These are phyloP conservation scores for Camellia sinensis DNA, from an alignment of 148 eudicot species.

Conservation along the genomic window DNA sequence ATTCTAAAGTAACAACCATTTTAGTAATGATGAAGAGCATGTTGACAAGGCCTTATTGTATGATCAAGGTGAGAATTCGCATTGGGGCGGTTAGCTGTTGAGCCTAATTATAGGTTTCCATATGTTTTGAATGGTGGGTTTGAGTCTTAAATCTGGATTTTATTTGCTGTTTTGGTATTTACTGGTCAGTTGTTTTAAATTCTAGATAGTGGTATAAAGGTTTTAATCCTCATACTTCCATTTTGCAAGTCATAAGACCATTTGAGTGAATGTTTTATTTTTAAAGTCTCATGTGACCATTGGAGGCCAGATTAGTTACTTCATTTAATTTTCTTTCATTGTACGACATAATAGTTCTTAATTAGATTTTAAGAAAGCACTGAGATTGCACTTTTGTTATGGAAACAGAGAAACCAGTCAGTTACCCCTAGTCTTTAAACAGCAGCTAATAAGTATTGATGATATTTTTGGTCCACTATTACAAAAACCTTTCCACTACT, in stretches of 20 bases:
- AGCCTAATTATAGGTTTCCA: not conserved
- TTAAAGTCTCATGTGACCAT: not conserved
- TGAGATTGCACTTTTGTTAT: not conserved
- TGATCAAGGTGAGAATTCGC: not conserved
- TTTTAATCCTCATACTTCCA: too few relatives aligned
- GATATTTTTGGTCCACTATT: not conserved
- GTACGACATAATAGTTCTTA: not conserved
- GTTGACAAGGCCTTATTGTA: not conserved
- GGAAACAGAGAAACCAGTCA: not conserved
- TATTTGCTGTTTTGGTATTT: not conserved
- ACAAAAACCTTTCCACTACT: not conserved
- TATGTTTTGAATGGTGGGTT: not conserved
- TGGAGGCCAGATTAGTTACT: not conserved
- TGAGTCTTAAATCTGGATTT: not conserved
- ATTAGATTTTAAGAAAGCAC: not conserved
- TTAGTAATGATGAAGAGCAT: constrained; percentile 3
- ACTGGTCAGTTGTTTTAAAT: not conserved
- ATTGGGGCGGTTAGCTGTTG: not conserved
- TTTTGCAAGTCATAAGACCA: not conserved
- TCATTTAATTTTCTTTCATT: not conserved
- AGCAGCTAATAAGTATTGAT: not conserved
- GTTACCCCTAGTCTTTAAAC: not conserved
- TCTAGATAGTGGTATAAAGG: too few relatives aligned
- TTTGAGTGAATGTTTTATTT: not conserved
- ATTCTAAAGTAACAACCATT: not conserved